Base-by-base conservation (phyloP, 129 eudicot genomes). In the Oenanthe sinensis region DNA sequence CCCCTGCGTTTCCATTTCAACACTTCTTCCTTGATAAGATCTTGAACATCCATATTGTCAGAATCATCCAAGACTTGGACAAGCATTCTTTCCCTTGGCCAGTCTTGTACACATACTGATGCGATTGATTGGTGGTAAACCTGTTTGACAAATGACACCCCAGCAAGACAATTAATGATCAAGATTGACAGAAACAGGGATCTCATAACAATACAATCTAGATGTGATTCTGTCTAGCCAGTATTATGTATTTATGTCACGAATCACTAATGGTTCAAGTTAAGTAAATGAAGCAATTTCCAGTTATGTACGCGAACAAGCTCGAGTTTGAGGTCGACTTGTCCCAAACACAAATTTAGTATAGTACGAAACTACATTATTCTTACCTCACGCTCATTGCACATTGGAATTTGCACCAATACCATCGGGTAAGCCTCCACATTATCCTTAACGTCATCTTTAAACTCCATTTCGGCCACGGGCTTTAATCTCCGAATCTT, bases 311-410 rank as follows among this genome's bases (percentile, higher is more conserved):
- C 54, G 22, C 2, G 4, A 16, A 49, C 55, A 49, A 49, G 55
- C 55, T 49, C 22, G 55, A 49, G 16, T 16, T 0, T 16, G 22
- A 49, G 10, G 26, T 20, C 28, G 22, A 55, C 65, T 55, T 4
- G 0, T 55, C 8, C 65, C 28, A 4, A 22, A 55, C 11, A 58
- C 13, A 58, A 58, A 4, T 7, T 6, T 58, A 2, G 65, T 58
- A 30, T 6, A 58, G 30, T 24, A 58, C 5, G 76, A 84, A 86
- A 91, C 93, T 85, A 92, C 96, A 86, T 89, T 81, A 39, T 78
- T 84, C 96, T 92, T 89, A 90, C 97, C 97, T 92, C 97, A 90
- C 87, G 84, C 89, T 92, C 97, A 81, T 92, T 92, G 87, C 97
- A 92, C 97, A 92, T 92, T 24, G 97, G 97, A 28, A 92, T 86